Conservation (phyloP, 129 eudicot species). For the Artemisia annua region DNA sequence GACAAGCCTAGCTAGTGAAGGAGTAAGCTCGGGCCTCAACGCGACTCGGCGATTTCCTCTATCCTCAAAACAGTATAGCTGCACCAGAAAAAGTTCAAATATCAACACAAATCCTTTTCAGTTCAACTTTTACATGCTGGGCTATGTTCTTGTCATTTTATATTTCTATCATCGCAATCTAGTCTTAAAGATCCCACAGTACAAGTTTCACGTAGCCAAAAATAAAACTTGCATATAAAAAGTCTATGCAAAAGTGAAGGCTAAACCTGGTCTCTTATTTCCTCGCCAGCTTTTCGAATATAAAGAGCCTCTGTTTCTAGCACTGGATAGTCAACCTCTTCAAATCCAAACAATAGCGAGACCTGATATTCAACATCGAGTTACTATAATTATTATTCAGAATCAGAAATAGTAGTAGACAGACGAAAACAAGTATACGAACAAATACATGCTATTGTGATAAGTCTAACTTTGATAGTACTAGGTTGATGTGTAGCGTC, state of each 20-base stretch:
- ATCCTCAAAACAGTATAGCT: slow-evolving; percentile 99
- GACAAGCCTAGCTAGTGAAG: slow-evolving; percentile 97
- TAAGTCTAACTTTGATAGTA: background rate
- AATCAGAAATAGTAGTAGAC: background rate
- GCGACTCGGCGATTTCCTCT: slow-evolving; percentile 97
- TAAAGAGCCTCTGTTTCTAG: slow-evolving; percentile 93
- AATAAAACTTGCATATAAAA: no score
- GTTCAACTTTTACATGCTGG: no score
- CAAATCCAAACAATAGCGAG: slow-evolving; percentile 81
- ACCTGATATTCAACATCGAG: slow-evolving; percentile 47
- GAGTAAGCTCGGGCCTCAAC: slow-evolving; percentile 97
- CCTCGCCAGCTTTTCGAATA: slow-evolving; percentile 97
- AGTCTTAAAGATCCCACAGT: no score
- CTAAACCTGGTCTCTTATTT: slow-evolving; percentile 88
- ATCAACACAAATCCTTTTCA: background rate
- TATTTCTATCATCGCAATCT: no score
- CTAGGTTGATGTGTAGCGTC: no score
- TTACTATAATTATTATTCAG: background rate
- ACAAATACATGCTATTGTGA: background rate
- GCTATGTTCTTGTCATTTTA: no score
- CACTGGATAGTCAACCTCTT: slow-evolving; percentile 95
- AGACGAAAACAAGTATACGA: background rate
- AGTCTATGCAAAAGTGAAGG: background rate
- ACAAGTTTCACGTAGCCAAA: background rate
- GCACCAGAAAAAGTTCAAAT: slow-evolving; percentile 25